Conservation (phyloP, 2,329 filamentous ascomycete genomes). For the Fulvia fulva region DNA sequence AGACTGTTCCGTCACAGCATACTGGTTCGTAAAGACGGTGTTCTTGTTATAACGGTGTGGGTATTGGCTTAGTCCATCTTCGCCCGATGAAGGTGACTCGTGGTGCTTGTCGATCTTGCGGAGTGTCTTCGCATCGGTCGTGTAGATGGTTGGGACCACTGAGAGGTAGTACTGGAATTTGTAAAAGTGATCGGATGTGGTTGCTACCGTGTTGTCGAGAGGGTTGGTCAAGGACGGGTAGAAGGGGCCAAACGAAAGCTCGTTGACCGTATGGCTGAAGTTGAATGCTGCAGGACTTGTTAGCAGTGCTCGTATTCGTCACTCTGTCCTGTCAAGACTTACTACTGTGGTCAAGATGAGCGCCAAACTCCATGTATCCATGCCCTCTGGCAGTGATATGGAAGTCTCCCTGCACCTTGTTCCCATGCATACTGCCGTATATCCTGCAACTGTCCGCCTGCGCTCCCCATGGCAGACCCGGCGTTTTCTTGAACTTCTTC, state of each 20-base stretch:
- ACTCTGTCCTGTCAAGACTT: constrained; percentile 36
- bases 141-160: constrained; percentile 91
- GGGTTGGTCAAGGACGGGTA: constrained; percentile 92
- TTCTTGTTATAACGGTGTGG: constrained; percentile 42
- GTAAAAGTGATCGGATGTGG: constrained; percentile 74
- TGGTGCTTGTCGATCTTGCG: constrained; percentile 27
- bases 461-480: constrained; percentile 51
- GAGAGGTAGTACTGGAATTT: constrained; percentile 98
- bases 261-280: constrained; percentile 94
- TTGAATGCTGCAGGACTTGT: constrained; percentile 68
- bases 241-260: constrained; percentile 95
- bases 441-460: constrained; percentile 75
- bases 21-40: constrained; percentile 90
- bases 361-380: constrained; percentile 79
- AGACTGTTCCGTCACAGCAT: constrained; percentile 89
- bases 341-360: constrained; percentile 79
- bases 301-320: background rate
- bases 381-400: constrained; percentile 94
- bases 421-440: constrained; percentile 83
- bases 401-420: constrained; percentile 97
- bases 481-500: constrained; percentile 68
- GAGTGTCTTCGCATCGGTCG: constrained; percentile 45
- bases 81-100: constrained; percentile 42
- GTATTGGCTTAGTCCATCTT: constrained; percentile 32
- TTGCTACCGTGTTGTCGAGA: constrained; percentile 82